phyloP scores from a whole-genome alignment of 768 basidiomycete species.

The Trichaptum fuscoviolaceum region DNA sequence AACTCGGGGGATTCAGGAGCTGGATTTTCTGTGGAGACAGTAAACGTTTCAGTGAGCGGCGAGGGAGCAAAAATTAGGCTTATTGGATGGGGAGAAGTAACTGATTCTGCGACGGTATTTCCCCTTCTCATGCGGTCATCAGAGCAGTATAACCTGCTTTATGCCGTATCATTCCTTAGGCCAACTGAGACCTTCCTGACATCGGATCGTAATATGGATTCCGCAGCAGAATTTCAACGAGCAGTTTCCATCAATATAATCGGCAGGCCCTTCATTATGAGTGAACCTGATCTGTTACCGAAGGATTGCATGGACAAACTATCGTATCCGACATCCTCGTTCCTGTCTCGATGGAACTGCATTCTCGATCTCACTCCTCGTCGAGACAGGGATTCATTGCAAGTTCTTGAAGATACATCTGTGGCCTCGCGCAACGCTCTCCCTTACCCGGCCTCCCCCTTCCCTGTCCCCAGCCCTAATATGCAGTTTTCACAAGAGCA shows the following conservation, averaged over 20 bases:
- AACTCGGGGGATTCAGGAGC: slow-evolving; percentile 64
- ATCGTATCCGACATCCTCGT: slow-evolving; percentile 63
- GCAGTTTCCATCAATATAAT: slow-evolving; percentile 76
- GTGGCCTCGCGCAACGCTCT: slow-evolving; percentile 40
- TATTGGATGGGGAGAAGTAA: slow-evolving; percentile 43
- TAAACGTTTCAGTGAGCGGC: slow-evolving; percentile 73
- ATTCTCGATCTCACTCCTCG: slow-evolving; percentile 66
- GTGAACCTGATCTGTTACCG: not conserved
- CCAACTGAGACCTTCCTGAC: slow-evolving; percentile 46
- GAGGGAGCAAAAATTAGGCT: slow-evolving; percentile 45
- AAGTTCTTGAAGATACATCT: slow-evolving; percentile 15
- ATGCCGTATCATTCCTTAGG: slow-evolving; percentile 78
- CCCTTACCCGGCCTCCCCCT: slow-evolving; percentile 77
- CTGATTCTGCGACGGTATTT: slow-evolving; percentile 43
- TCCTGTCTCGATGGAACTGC: slow-evolving; percentile 88
- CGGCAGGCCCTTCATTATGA: slow-evolving; percentile 56
- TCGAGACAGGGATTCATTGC: slow-evolving; percentile 19
- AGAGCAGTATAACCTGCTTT: slow-evolving; percentile 86
- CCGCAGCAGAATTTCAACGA: slow-evolving; percentile 52
- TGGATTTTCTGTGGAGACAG: slow-evolving; percentile 70
- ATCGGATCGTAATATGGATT: slow-evolving; percentile 19
- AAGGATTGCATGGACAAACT: slow-evolving; percentile 12
- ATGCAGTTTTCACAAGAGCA: slow-evolving; percentile 20
- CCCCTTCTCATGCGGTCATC: slow-evolving; percentile 65
- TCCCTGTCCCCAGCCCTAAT: slow-evolving; percentile 42